A percentile compares a stretch with the other conserved stretches of the same genome.
phyloP scores from a whole-genome alignment of 164 flowering plant genomes.

The Chimonanthus praecox region DNA sequence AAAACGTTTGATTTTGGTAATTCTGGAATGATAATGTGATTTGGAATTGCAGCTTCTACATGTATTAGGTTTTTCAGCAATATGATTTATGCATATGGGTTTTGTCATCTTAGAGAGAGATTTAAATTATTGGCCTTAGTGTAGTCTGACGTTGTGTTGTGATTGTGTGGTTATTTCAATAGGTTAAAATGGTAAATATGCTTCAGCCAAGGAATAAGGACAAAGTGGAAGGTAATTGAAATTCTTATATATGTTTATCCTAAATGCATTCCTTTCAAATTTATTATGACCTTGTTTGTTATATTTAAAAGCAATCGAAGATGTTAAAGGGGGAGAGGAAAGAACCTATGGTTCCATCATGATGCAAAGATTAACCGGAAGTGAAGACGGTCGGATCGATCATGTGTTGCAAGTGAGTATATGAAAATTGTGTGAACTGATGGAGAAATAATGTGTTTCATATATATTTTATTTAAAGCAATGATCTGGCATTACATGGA shows the following conservation, averaged over 20 bases:
- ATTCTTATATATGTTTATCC: not conserved
- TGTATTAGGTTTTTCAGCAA: too few species aligned
- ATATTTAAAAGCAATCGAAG: slow-evolving; percentile 44
- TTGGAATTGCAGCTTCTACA: too few species aligned
- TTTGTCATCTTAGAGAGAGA: too few species aligned
- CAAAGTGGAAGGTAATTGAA: slow-evolving; percentile 46
- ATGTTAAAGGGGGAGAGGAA: slow-evolving; percentile 35
- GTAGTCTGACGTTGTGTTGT: not conserved
- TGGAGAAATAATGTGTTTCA: not conserved
- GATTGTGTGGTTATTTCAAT: slow-evolving; percentile 11
- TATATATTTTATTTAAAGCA: not conserved
- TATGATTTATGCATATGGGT: too few species aligned
- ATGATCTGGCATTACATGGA: not conserved
- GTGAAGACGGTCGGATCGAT: slow-evolving; percentile 71
- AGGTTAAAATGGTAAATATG: slow-evolving; percentile 69
- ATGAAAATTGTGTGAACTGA: not conserved
- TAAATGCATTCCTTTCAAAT: not conserved
- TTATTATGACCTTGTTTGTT: not conserved
- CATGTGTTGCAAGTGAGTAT: slow-evolving; percentile 76
- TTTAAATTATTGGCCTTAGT: too few species aligned
- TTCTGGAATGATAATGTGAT: too few species aligned
- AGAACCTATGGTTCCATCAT: slow-evolving; percentile 81
- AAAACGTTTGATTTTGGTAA: too few species aligned
- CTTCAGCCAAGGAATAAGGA: slow-evolving; percentile 52
- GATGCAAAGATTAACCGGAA: slow-evolving; percentile 82